Evolutionary conservation across 2,329 filamentous ascomycete genomes (phyloP).

Genomic region (Neodidymelliopsis sp.): DNA sequence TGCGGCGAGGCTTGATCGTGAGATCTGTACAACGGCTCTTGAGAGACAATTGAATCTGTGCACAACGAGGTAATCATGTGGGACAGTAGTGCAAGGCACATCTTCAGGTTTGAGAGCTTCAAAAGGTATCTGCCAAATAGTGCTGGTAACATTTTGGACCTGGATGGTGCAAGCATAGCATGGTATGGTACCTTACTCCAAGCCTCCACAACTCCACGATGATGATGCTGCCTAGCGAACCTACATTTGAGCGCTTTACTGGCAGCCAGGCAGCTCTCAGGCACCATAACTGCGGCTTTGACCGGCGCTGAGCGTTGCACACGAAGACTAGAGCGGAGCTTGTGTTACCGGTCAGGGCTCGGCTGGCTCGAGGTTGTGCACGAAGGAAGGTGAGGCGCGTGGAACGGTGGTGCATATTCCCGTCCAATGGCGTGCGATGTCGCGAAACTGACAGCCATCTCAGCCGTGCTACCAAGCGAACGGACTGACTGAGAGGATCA

Average conservation of each 20-base stretch:
- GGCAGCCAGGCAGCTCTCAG: conserved; percentile 9
- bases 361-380: conserved; percentile 18
- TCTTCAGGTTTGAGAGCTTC: too few species aligned
- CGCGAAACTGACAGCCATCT: conserved; percentile 14
- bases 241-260: conserved; percentile 7
- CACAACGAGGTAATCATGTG: too few species aligned
- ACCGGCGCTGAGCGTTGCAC: conserved; percentile 33
- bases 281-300: conserved; percentile 19
- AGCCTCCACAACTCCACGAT: conserved; percentile 9
- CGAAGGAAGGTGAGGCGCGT: conserved; percentile 18
- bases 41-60: too few species aligned
- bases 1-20: too few species aligned
- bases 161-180: conserved; percentile 20
- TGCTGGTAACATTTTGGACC: not conserved
- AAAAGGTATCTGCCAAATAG: too few species aligned
- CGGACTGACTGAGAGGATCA: too few species aligned
- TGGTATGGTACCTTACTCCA: conserved; percentile 18
- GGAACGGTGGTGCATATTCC: conserved; percentile 26
- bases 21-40: too few species aligned
- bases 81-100: too few species aligned
- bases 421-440: conserved; percentile 25
- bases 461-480: not conserved
- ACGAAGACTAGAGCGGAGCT: conserved; percentile 24
- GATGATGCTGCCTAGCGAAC: conserved; percentile 16
- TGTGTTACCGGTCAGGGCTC: conserved; percentile 37